phyloP scores from a whole-genome alignment of 73 alveolate species.

The Paramecium sonneborni region DNA sequence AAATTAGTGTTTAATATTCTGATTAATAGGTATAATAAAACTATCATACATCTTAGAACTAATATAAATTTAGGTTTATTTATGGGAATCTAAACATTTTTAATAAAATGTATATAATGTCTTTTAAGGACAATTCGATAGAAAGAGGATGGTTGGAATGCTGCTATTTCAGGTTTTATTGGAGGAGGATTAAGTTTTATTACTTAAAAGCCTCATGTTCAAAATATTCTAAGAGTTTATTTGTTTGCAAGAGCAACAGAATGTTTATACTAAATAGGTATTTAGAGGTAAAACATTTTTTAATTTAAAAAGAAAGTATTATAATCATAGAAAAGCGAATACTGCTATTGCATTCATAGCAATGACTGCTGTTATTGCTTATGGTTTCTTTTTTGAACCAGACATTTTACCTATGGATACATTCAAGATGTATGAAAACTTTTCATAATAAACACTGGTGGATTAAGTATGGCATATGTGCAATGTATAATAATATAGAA shows the following conservation, averaged over 20 bases:
- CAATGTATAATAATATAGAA: constrained; percentile 25
- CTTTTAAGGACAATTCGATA: neutral
- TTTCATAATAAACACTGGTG: constrained; percentile 1
- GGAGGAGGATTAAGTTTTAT: constrained; percentile 22
- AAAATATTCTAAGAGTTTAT: constrained; percentile 18
- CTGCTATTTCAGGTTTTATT: constrained; percentile 31
- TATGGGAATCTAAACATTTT: constrained; percentile 15
- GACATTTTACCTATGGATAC: constrained; percentile 29
- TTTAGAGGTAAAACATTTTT: neutral
- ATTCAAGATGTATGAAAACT: constrained; percentile 25
- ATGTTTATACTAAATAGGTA: neutral
- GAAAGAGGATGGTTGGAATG: constrained; percentile 17
- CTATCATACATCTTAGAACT: neutral
- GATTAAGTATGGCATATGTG: constrained; percentile 52
- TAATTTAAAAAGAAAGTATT: neutral
- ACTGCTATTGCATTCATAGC: neutral
- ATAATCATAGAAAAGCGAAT: neutral
- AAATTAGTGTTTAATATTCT: neutral
- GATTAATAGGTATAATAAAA: neutral
- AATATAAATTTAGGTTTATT: constrained; percentile 14
- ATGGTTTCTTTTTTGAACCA: constrained; percentile 38
- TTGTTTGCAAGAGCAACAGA: constrained; percentile 24
- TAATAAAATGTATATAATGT: neutral
- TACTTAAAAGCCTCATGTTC: neutral
- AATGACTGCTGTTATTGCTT: neutral